Evolutionary conservation across 2,329 filamentous ascomycete genomes (phyloP), one percentile per base, ranked within the genome.

Genomic region (Hirsutella thompsonii): DNA sequence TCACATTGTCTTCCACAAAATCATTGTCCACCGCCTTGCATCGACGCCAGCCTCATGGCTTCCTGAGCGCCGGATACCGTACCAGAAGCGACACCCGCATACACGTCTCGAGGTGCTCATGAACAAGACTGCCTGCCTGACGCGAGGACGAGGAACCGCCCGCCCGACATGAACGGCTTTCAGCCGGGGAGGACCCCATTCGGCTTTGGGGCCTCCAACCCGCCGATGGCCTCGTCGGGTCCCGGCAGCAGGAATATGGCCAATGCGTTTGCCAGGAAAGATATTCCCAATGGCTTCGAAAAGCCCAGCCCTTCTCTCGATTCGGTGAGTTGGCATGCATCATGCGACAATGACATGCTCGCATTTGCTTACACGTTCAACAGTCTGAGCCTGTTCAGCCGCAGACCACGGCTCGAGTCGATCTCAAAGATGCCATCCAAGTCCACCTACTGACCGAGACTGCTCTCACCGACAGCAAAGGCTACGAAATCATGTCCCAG

Each of bases 381-480:
- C 47, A 77, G 75, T 58, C 68, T 55, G 76, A 73, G 50, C 46
- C 61, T 30, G 61, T 64, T 23, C 67, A 68, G 39, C 66, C 68
- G 10, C 72, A 74, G 47, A 79, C 69, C 51, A 76, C 74, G 18
- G 62, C 62, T 4, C 64, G 73, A 10, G 69, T 80, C 49, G 74
- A 82, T 51, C 66, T 81, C 40, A 75, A 76, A 47, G 83, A 85
- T 58, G 75, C 70, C 44, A 83, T 98, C 36, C 83, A 88, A 52
- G 80, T 94, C 58, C 93, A 96, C 59, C 68, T 98, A 37, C 74
- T 98, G 44, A 89, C 92, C 46, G 90, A 96, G 66, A 96, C 87
- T 18, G 92, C 92, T 18, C 76, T 98, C 45, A 76, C 81, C 44
- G 92, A 98, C 62, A 93, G 88, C 65, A 82, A 80, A 55, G 68